Evolutionary conservation across 2,329 filamentous ascomycete species (phyloP), one percentile per base, ranked within the genome.

Genomic region (Botrytis tulipae): DNA sequence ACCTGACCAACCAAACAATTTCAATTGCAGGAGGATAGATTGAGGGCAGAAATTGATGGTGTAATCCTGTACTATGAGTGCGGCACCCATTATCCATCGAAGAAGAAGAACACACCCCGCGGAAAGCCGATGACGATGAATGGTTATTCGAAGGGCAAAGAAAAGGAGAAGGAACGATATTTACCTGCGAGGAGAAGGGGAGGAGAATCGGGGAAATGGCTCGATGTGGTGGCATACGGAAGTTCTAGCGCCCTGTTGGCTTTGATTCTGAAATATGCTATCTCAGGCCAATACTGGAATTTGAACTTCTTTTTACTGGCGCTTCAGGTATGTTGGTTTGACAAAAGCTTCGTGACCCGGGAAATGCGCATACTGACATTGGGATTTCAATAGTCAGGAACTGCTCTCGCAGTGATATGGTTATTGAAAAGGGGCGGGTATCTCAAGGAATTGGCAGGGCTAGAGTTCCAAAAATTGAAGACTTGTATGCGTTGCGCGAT

Each of bases 151-250:
- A 69, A 69, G 46, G 63, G 71, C 22, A 72, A 60, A 46, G 70
- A 29, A 44, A 68, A 72, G 70, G 70, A 72, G 62, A 72, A 72
- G 62, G 71, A 61, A 16, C 51, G 71, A 72, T 72, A 72, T 48
- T 29, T 59, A 57, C 71, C 71, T 35, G 71, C 63, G 51, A 68
- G 18, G 44, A 35, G 71, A 37, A 57, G 25, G 12, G 51, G 71
- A 35, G 51, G 59, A 54, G 59, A 40, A 6, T 51, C 51, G 10
- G 48, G 29, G 22, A 68, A 68, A 60, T 72, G 71, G 71, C 16
- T 44, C 3, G 65, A 72, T 18, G 71, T 70, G 32, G 42, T 62
- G 57, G 71, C 54, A 6, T 63, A 70, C 60, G 65, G 65, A 48
- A 37, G 32, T 32, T 70, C 46, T 42, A 70, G 59, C 57, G 71